Percentiles rank a stretch among this genome's conserved stretches.
These are phyloP conservation scores for Penicillium italicum DNA, from an alignment of 2,329 filamentous ascomycete species.

Conservation along the genomic window DNA sequence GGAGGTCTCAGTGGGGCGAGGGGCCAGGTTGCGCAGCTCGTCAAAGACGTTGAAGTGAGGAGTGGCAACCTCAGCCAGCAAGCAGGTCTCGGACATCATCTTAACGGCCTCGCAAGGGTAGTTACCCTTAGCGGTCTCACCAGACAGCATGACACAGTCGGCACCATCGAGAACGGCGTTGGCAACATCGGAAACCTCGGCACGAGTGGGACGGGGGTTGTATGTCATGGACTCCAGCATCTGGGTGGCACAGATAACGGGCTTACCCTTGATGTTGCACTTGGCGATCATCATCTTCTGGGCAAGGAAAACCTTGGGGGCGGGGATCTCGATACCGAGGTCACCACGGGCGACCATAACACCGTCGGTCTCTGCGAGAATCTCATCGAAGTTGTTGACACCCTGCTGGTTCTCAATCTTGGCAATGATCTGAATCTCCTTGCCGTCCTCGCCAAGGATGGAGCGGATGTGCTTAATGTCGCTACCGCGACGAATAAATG, in stretches of 20 bases:
- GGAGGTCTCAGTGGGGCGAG: conserved; percentile 78
- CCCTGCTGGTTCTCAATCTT: conserved; percentile 99
- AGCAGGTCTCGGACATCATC: conserved; percentile 98
- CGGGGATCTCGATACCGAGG: conserved; percentile 96
- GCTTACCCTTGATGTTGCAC: conserved; percentile 99
- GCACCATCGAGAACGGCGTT: conserved; percentile 97
- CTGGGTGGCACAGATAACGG: conserved; percentile 97
- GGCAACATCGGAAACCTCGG: conserved; percentile 96
- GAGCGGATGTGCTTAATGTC: conserved; percentile 91
- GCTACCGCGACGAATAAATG: conserved; percentile 90
- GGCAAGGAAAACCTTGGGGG: conserved; percentile 96
- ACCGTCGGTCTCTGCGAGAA: conserved; percentile 91
- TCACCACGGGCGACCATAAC: conserved; percentile 99
- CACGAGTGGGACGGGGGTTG: conserved; percentile 96
- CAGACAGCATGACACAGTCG: conserved; percentile 99
- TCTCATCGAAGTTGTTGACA: conserved; percentile 99
- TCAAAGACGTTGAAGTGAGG: conserved; percentile 96
- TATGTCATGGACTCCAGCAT: conserved; percentile 99
- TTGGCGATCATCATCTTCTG: conserved; percentile 99
- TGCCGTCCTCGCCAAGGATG: conserved; percentile 85
- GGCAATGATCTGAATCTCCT: conserved; percentile 98
- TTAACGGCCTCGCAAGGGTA: conserved; percentile 89
- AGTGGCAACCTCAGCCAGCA: conserved; percentile 95
- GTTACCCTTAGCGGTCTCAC: conserved; percentile 95
- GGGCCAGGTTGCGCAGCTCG: conserved; percentile 79